These are phyloP conservation scores for Bruguiera hainesii DNA, from an alignment of 441 rosid genomes.

Conservation along the genomic window DNA sequence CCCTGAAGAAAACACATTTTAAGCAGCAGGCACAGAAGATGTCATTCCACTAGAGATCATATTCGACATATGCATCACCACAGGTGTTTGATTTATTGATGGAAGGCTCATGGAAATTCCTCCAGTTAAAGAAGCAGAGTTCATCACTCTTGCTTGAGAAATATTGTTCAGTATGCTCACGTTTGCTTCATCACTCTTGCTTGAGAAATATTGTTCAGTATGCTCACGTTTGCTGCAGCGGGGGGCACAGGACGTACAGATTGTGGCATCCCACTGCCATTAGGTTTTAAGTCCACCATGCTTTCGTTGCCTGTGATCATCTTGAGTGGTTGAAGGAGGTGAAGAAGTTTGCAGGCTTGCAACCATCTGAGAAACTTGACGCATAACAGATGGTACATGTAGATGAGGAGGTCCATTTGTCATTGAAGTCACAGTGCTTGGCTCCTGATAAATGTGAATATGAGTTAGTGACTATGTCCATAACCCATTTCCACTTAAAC, in stretches of 20 bases:
- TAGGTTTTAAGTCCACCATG: conserved; percentile 75
- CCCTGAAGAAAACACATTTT: conserved; percentile 71
- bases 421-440: conserved; percentile 68
- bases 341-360: conserved; percentile 81
- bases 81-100: conserved; percentile 77
- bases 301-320: conserved; percentile 53
- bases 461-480: conserved; percentile 15
- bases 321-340: conserved; percentile 66
- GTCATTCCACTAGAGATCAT: conserved; percentile 95
- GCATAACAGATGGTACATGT: conserved; percentile 61
- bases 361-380: conserved; percentile 66
- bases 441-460: conserved; percentile 55
- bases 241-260: conserved; percentile 68
- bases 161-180: conserved; percentile 86
- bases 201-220: conserved; percentile 86
- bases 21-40: conserved; percentile 75
- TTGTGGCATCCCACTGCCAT: conserved; percentile 61
- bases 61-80: conserved; percentile 94
- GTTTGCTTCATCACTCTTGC: conserved; percentile 85
- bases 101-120: conserved; percentile 76
- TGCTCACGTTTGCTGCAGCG: conserved; percentile 84
- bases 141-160: conserved; percentile 85
- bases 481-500: conserved; percentile 9
- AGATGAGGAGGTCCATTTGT: conserved; percentile 60
- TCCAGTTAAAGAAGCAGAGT: conserved; percentile 81